phyloP scores from a whole-genome alignment of 192 early-diverging fungal species.

The Chytriomyces hyalinus region DNA sequence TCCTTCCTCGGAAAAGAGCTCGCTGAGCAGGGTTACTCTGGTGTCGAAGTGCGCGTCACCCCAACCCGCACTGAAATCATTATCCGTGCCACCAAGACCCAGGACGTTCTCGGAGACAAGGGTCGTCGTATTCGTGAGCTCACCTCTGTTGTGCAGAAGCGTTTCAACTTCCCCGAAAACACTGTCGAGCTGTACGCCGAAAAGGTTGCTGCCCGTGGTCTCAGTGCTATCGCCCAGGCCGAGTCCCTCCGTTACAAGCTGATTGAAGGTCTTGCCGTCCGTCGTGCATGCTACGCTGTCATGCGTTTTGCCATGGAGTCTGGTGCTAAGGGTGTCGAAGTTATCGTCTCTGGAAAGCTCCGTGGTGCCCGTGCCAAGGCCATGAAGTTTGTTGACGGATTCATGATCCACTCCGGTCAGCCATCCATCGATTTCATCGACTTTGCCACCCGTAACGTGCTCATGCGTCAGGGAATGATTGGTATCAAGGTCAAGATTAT shows the following conservation, averaged over 20 bases:
- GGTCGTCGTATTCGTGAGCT: conserved; percentile 98
- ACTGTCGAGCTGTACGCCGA: conserved; percentile 99
- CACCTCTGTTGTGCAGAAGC: conserved; percentile 97
- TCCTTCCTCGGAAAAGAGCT: conserved; percentile 98
- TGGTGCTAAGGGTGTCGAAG: conserved; percentile 99
- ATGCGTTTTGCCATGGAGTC: conserved; percentile 99
- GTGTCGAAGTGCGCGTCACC: conserved; percentile 99
- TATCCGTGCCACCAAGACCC: conserved; percentile 98
- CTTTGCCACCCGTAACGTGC: conserved; percentile 94
- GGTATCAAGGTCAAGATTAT: conserved; percentile 99
- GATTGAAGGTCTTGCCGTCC: conserved; percentile 93
- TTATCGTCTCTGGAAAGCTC: conserved; percentile 98
- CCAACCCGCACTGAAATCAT: conserved; percentile 99
- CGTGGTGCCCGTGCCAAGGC: conserved; percentile 99
- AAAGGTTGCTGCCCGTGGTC: conserved; percentile 95
- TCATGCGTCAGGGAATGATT: conserved; percentile 97
- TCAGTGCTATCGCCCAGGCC: conserved; percentile 97
- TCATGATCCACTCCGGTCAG: conserved; percentile 99
- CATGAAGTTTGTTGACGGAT: conserved; percentile 99
- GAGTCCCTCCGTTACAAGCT: conserved; percentile 99
- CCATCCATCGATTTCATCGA: conserved; percentile 96
- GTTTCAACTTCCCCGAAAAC: conserved; percentile 99
- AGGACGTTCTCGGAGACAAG: conserved; percentile 97
- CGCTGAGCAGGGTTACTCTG: conserved; percentile 97
- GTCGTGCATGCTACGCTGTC: conserved; percentile 98